Evolutionary conservation across 371 early-diverging fungal species (phyloP).

Genomic region (Batrachochytrium dendrobatidis): DNA sequence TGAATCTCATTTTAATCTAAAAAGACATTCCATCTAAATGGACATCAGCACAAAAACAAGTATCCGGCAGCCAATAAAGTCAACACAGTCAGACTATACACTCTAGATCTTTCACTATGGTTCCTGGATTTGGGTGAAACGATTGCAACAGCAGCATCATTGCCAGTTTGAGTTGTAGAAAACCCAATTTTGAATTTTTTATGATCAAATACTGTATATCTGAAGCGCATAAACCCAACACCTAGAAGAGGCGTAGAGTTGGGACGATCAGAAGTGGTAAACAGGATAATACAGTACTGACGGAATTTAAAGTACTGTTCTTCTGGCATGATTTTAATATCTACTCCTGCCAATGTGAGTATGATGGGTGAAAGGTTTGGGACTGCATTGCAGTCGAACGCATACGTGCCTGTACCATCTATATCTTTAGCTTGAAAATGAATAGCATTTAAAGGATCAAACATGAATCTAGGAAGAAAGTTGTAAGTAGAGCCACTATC

Average conservation of each 20-base stretch:
- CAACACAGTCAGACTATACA: too few species aligned
- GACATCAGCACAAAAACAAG: too few species aligned
- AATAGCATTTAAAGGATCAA: not conserved
- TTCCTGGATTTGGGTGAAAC: too few species aligned
- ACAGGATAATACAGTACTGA: not conserved
- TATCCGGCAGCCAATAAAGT: too few species aligned
- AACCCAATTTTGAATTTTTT: constrained; percentile 2
- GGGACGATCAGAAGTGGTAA: constrained; percentile 4
- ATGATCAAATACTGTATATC: constrained; percentile 15
- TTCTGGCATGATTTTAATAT: not conserved
- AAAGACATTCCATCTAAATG: too few species aligned
- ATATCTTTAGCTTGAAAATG: not conserved
- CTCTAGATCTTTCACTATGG: too few species aligned
- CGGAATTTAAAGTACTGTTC: constrained; percentile 3
- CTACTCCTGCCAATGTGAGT: not conserved
- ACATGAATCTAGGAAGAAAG: not conserved
- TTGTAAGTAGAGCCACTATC: constrained; percentile 15
- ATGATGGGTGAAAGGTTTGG: too few species aligned
- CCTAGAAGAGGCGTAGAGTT: too few species aligned
- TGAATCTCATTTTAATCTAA: too few species aligned
- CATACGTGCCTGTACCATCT: not conserved
- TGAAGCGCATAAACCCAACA: constrained; percentile 10
- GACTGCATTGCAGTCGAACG: constrained; percentile 2
- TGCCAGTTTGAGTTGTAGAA: too few species aligned
- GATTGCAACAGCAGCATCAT: too few species aligned